phyloP scores from a whole-genome alignment of 2,329 filamentous ascomycete genomes.

The Fusarium tricinctum region DNA sequence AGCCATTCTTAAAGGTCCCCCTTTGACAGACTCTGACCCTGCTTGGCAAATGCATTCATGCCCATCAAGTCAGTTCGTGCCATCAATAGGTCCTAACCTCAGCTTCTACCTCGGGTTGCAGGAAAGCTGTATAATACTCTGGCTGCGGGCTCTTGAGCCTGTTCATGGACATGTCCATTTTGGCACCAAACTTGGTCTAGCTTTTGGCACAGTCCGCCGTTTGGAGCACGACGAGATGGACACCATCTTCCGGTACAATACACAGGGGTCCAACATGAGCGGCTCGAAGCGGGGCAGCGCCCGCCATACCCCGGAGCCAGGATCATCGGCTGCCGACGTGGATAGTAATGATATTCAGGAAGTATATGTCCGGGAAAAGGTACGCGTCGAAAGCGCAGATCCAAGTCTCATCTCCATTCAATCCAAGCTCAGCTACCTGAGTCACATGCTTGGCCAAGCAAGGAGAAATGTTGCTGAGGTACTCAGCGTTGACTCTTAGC shows the following conservation, averaged over 20 bases:
- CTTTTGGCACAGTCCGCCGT: conserved; percentile 73
- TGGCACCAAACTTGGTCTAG: conserved; percentile 77
- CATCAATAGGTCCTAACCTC: conserved; percentile 69
- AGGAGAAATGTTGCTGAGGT: conserved; percentile 81
- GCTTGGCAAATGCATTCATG: conserved; percentile 62
- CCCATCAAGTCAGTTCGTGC: conserved; percentile 60
- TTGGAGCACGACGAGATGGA: conserved; percentile 86
- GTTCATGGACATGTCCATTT: conserved; percentile 72
- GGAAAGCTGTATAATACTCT: conserved; percentile 78
- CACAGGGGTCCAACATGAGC: conserved; percentile 50
- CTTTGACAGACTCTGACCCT: conserved; percentile 56
- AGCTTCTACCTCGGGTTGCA: conserved; percentile 80
- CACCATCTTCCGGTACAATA: conserved; percentile 75
- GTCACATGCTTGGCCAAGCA: conserved; percentile 78
- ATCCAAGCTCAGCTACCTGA: conserved; percentile 84
- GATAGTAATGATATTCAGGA: conserved; percentile 60
- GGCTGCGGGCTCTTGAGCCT: conserved; percentile 77
- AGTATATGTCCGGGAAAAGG: conserved; percentile 90
- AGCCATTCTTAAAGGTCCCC: conserved; percentile 69
- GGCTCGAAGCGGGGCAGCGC: conserved; percentile 47
- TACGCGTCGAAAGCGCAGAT: conserved; percentile 89
- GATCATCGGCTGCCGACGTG: conserved; percentile 36
- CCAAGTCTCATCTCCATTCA: conserved; percentile 86
- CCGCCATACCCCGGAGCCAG: conserved; percentile 46
- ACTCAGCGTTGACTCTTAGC: conserved; percentile 71